Conservation (phyloP, 1,139 yeast genomes). For the Lodderomyces theae region DNA sequence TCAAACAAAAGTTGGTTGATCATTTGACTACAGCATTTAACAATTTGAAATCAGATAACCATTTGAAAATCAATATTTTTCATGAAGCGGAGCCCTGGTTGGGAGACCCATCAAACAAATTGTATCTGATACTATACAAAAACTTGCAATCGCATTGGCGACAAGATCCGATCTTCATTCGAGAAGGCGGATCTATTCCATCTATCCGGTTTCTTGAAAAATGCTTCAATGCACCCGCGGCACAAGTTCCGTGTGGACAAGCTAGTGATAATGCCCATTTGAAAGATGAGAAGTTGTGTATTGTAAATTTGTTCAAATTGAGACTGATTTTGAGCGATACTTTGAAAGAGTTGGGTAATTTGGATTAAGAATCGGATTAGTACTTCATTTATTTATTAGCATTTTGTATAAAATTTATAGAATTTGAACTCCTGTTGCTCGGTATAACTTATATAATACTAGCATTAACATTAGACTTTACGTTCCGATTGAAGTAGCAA, state of each 20-base stretch:
- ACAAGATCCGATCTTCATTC: conserved; percentile 72
- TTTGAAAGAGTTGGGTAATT: conserved; percentile 35
- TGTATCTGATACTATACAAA: conserved; percentile 61
- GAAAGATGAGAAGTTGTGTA: conserved; percentile 78
- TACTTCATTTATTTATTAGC: neutral
- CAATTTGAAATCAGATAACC: conserved; percentile 56
- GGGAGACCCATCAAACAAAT: conserved; percentile 75
- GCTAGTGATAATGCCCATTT: conserved; percentile 93
- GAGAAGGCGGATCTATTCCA: conserved; percentile 98
- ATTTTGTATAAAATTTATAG: neutral
- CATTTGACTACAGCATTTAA: conserved; percentile 38
- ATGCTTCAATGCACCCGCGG: conserved; percentile 81
- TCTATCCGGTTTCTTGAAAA: conserved; percentile 83
- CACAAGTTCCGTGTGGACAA: conserved; percentile 96
- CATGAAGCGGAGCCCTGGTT: conserved; percentile 97
- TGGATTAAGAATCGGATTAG: neutral
- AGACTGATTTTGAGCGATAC: conserved; percentile 62
- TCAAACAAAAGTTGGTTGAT: conserved; percentile 49
- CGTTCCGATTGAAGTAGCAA: conserved; percentile 13
- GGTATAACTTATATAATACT: conserved; percentile 8
- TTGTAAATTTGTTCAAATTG: conserved; percentile 73
- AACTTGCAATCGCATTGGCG: conserved; percentile 66
- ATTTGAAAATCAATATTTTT: conserved; percentile 54
- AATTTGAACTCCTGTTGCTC: neutral
- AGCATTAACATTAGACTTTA: conserved; percentile 9